These are phyloP conservation scores for Flagelloscypha sp. DNA, from an alignment of 768 basidiomycete species.

Conservation along the genomic window DNA sequence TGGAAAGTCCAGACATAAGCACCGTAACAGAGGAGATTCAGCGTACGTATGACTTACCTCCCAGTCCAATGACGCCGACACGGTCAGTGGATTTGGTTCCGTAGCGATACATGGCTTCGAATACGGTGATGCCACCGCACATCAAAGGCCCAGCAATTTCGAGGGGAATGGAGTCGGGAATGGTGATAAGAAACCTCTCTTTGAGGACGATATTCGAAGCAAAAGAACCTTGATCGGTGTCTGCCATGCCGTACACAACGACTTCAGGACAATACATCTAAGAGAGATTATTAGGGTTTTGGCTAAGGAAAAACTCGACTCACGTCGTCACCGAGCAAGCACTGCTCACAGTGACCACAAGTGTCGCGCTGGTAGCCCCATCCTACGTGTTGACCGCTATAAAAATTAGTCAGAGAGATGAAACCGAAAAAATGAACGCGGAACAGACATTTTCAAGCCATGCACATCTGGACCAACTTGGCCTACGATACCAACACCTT, in stretches of 20 bases:
- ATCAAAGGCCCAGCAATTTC: slow-evolving; percentile 26
- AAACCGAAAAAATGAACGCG: no score
- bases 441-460: slow-evolving; percentile 4
- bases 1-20: no score
- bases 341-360: slow-evolving; percentile 25
- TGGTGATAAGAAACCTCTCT: slow-evolving; percentile 24
- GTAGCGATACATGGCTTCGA: slow-evolving; percentile 18
- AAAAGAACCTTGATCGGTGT: slow-evolving; percentile 26
- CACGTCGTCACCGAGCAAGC: slow-evolving; percentile 25
- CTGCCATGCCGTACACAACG: slow-evolving; percentile 15
- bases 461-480: slow-evolving; percentile 23
- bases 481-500: slow-evolving; percentile 27
- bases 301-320: no score
- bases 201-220: slow-evolving; percentile 27
- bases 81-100: slow-evolving; percentile 21
- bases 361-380: slow-evolving; percentile 26
- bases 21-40: no score
- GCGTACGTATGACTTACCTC: no score
- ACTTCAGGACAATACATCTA: no score
- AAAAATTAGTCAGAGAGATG: slow-evolving; percentile 4
- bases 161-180: slow-evolving; percentile 23
- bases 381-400: slow-evolving; percentile 26
- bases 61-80: slow-evolving; percentile 25
- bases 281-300: no score
- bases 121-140: slow-evolving; percentile 29